Base-by-base conservation (phyloP, 345 rosid species). In the Ceriops zippeliana region DNA sequence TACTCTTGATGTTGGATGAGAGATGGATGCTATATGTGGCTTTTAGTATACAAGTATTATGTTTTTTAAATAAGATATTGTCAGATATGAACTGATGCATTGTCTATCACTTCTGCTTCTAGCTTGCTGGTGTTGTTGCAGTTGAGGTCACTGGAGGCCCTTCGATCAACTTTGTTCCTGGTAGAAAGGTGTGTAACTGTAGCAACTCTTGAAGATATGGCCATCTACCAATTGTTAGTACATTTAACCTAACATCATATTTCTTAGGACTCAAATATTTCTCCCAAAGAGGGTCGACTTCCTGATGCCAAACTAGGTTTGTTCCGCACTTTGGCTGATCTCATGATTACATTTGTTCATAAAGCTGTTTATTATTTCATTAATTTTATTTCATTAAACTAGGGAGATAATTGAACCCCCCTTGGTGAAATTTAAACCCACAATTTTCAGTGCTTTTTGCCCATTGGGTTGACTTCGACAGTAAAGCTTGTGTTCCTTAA, bases 61-160 rank as follows among this genome's bases (percentile, higher is more conserved):
- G 42, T 67, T 63, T 19, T 0, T 30, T 46, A 66, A 28, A 22
- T 24, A 27, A 30, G 21, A 7, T 32, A n/a, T 66, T 21, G 62
- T 42, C 49, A 42, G 49, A 63, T 21, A 56, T 51, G n/a, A 35
- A 35, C 65, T 69, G 49, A 61, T 53, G 60, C 10, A 22, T 30
- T n/a, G 11, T 52, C 46, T 8, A 52, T 70, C 35, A 15, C 32
- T 75, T 52, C 11, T 69, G 54, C 30, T 68, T 80, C 47, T 82
- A 91, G 97, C 89, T 93, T 79, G 96, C 96, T 1, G 98, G 97
- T 72, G 96, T 89, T 79, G 96, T 91, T 81, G 98, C 98, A 47
- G 96, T 91, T 21, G 98, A 93, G 82, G 83, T 91, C 68, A 91
- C 97, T 70, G 97, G 98, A 71, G 97, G 97, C 68, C 97, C 98